Base-by-base conservation (phyloP, 2,329 filamentous ascomycete species). In the Emergomyces pasteurianus region DNA sequence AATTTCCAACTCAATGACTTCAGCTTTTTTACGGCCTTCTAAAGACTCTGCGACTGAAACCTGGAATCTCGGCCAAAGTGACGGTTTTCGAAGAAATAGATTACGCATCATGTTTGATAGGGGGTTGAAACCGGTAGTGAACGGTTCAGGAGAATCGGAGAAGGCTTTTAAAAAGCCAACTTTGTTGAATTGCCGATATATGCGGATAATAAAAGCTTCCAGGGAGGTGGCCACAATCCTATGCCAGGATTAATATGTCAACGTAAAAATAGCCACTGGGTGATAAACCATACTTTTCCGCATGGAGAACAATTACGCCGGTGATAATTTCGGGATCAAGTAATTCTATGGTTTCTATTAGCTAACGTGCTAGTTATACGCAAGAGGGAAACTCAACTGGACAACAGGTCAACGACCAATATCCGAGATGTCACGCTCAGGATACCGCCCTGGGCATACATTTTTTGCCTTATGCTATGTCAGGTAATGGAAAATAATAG, bases 401-500 rank as follows among this genome's bases (percentile, higher is more conserved):
- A 95, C 64, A 99, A 77, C 57, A 99, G 81, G 73, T 99, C 94
- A 31, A 97, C 92, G 36, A 97, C 90, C 63, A 99, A 77, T 65
- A 99, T 99, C 60, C 92, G 87, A 62, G 92, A 96, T 18, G 94
- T 99, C 71, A 99, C 89, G 75, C 91, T 96, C 77, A 96, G 92
- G 66, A 97, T 89, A 56, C 94, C 94, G 14, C 94, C 94, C 62
- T 85, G 82, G 2, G 84, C 80, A 74, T 99, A 99, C 81, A 96
- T 88, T 77, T 92, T 95, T 79, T 96, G 90, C 68, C 94, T 80
- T 60, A 57, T 18, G 8, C 9, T 16, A 52, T 38, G 64, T 73
- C 61, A 73, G 67, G 59, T n/a, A 55, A 61, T 40, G 60, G 36
- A 50, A 43, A 21, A 52, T 7, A 34, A 14, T 28, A 36, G 18